These are phyloP conservation scores for Castanospermum australe DNA, from an alignment of 306 rosid genomes.

Conservation along the genomic window DNA sequence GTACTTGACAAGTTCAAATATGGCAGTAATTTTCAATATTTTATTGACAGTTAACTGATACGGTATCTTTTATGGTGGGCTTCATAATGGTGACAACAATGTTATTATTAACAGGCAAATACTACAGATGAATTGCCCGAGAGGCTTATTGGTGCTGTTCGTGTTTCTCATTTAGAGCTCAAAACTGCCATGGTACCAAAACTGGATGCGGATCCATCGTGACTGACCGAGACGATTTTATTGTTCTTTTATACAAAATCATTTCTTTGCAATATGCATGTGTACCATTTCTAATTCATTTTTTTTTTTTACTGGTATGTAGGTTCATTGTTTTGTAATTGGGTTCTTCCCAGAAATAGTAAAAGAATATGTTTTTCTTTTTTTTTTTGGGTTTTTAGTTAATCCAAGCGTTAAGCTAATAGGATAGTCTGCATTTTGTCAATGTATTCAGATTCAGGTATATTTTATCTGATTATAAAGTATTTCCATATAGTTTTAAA, in stretches of 20 bases:
- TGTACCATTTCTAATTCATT: slow-evolving; percentile 36
- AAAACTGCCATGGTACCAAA: slow-evolving; percentile 73
- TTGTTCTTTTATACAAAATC: slow-evolving; percentile 44
- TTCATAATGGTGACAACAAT: slow-evolving; percentile 27
- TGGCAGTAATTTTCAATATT: background rate
- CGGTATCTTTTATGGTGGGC: background rate
- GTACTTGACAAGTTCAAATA: background rate
- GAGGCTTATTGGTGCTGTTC: slow-evolving; percentile 93
- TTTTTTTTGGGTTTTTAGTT: background rate
- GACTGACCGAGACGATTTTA: slow-evolving; percentile 25
- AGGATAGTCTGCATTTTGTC: slow-evolving; percentile 21
- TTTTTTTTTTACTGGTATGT: slow-evolving; percentile 37
- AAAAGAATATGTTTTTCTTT: background rate
- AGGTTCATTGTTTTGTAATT: slow-evolving; percentile 40
- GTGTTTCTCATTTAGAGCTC: slow-evolving; percentile 83
- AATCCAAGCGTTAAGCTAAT: slow-evolving; percentile 28
- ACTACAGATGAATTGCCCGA: slow-evolving; percentile 88
- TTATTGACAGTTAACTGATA: background rate
- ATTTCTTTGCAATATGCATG: slow-evolving; percentile 50
- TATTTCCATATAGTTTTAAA: background rate
- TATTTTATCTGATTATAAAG: slow-evolving; percentile 24
- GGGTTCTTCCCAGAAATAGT: slow-evolving; percentile 32
- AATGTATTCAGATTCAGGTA: background rate
- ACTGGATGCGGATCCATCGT: slow-evolving; percentile 68
- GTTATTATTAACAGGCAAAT: slow-evolving; percentile 64